These are phyloP conservation scores for Fraxinus angustifolia DNA, from an alignment of 305 asterid genomes.

Conservation along the genomic window DNA sequence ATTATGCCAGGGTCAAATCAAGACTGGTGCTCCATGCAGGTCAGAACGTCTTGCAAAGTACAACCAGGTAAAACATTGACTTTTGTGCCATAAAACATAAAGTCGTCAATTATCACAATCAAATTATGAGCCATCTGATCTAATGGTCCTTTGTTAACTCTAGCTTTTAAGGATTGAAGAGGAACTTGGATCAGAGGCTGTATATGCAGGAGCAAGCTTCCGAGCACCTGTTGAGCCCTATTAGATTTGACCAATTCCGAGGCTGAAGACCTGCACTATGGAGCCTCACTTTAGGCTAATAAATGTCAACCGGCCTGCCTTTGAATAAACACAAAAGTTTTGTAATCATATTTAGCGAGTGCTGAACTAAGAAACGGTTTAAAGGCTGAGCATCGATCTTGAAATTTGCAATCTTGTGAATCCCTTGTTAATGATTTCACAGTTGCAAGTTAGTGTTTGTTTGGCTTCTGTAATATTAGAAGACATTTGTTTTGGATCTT, in stretches of 20 bases:
- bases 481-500: background rate
- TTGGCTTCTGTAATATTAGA: background rate
- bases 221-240: conserved; percentile 82
- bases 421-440: background rate
- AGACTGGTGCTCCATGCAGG: conserved; percentile 99
- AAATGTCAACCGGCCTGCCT: conserved; percentile 3
- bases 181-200: conserved; percentile 75
- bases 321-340: conserved; percentile 14
- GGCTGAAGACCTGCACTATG: conserved; percentile 7
- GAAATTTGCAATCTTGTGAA: background rate
- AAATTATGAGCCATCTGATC: background rate
- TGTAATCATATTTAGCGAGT: conserved; percentile 21
- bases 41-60: conserved; percentile 96
- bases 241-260: conserved; percentile 20
- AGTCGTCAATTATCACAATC: background rate
- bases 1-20: conserved; percentile 41
- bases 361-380: conserved; percentile 15
- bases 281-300: conserved; percentile 6
- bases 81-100: background rate
- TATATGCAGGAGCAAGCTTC: conserved; percentile 80
- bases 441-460: background rate
- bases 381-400: background rate
- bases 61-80: conserved; percentile 60
- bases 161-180: conserved; percentile 85
- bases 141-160: conserved; percentile 2